A percentile compares a stretch with the other conserved stretches of the same genome.
Evolutionary conservation across 2,329 filamentous ascomycete genomes (phyloP).

Genomic region (Colletotrichum truncatum): DNA sequence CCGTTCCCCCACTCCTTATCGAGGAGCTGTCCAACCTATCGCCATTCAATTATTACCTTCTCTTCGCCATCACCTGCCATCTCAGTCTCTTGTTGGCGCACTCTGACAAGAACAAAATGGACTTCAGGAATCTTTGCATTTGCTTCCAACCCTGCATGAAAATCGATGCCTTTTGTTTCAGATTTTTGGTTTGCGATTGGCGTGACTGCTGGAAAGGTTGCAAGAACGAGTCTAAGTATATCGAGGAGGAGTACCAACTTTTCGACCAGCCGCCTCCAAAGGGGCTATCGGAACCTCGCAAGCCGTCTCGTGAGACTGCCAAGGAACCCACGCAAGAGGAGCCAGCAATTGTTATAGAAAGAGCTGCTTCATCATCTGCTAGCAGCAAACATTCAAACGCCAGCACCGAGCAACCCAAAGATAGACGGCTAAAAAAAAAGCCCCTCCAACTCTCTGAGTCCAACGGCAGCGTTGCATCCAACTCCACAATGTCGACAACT

Average conservation of each 20-base stretch:
- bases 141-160: constrained; percentile 98
- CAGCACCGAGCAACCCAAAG: constrained; percentile 39
- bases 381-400: constrained; percentile 64
- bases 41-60: constrained; percentile 96
- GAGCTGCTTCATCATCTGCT: constrained; percentile 66
- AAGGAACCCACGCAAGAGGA: constrained; percentile 31
- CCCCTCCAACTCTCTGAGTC: constrained; percentile 48
- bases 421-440: constrained; percentile 54
- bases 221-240: constrained; percentile 84
- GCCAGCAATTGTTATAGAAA: constrained; percentile 36
- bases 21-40: constrained; percentile 94
- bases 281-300: constrained; percentile 50
- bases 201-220: constrained; percentile 97
- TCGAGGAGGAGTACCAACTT: constrained; percentile 73
- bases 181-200: constrained; percentile 95
- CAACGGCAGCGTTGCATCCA: constrained; percentile 54
- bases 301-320: constrained; percentile 26
- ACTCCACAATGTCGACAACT: constrained; percentile 54
- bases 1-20: constrained; percentile 84
- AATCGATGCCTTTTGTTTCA: constrained; percentile 94
- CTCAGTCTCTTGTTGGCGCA: constrained; percentile 91
- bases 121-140: constrained; percentile 93
- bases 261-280: constrained; percentile 67
- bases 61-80: constrained; percentile 97
- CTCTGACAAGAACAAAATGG: constrained; percentile 98